Evolutionary conservation across 306 rosid genomes (phyloP).

Genomic region (Herpetospermum pedunculosum): DNA sequence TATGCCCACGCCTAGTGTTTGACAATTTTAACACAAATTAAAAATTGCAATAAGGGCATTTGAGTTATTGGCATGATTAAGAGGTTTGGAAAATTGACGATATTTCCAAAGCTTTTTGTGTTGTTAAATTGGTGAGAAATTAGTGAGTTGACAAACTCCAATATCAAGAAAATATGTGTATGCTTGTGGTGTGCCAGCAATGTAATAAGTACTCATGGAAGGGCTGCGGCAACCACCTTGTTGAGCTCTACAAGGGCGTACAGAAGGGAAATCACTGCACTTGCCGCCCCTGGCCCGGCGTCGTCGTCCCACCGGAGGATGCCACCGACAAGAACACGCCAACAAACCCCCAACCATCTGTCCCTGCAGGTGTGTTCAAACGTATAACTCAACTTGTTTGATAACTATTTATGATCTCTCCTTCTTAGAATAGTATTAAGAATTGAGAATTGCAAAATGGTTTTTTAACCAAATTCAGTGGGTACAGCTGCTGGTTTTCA

Average conservation of each 20-base stretch:
- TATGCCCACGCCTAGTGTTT: neutral
- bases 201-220: neutral
- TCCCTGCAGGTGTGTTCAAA: neutral
- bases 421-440: too few species aligned
- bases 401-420: too few species aligned
- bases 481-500: too few species aligned
- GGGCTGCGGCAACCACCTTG: neutral
- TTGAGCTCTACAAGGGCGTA: neutral
- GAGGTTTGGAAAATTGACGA: neutral
- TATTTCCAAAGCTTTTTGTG: neutral
- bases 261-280: neutral
- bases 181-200: neutral
- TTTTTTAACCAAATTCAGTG: too few species aligned
- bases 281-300: constrained; percentile 2
- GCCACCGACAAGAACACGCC: neutral
- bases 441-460: too few species aligned
- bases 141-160: neutral
- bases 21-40: neutral
- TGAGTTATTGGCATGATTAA: neutral
- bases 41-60: neutral
- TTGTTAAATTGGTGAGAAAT: neutral
- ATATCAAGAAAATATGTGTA: neutral
- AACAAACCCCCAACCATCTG: neutral
- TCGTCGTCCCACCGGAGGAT: neutral
- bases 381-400: neutral